These are phyloP conservation scores for Candida anglica DNA, from an alignment of 805 yeast species.

Conservation along the genomic window DNA sequence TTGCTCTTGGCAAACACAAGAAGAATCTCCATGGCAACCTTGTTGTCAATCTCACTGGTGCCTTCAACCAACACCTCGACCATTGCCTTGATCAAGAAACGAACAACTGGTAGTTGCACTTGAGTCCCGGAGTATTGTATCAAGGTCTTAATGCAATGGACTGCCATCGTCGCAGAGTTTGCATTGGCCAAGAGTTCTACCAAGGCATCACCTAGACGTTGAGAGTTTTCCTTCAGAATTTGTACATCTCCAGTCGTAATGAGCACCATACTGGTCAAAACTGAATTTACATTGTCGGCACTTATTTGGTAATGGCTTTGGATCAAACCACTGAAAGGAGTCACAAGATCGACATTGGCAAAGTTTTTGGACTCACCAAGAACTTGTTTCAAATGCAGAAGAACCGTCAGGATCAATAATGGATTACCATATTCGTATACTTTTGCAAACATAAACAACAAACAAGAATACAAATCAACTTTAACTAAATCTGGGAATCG, in stretches of 20 bases:
- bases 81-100: conserved; percentile 43
- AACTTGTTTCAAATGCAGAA: conserved; percentile 38
- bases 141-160: conserved; percentile 61
- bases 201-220: conserved; percentile 17
- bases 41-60: conserved; percentile 5
- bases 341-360: conserved; percentile 15
- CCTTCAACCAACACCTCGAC: conserved; percentile 23
- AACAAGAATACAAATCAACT: conserved; percentile 67
- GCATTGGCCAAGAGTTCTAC: conserved; percentile 15
- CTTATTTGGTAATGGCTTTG: conserved; percentile 14
- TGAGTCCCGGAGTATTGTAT: conserved; percentile 30
- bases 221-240: conserved; percentile 20
- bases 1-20: conserved; percentile 39
- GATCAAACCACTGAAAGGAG: conserved; percentile 23
- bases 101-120: conserved; percentile 32
- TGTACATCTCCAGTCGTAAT: conserved; percentile 31
- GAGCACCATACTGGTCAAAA: conserved; percentile 31
- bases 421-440: conserved; percentile 45
- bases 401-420: conserved; percentile 43
- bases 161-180: conserved; percentile 23
- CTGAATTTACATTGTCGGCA: conserved; percentile 16
- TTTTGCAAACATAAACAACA: conserved; percentile 58
- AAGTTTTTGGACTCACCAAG: conserved; percentile 19
- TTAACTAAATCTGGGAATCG: conserved; percentile 66
- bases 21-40: conserved; percentile 37